Conservation (phyloP, 331 rosid genomes). For the Acacia pycnantha region DNA sequence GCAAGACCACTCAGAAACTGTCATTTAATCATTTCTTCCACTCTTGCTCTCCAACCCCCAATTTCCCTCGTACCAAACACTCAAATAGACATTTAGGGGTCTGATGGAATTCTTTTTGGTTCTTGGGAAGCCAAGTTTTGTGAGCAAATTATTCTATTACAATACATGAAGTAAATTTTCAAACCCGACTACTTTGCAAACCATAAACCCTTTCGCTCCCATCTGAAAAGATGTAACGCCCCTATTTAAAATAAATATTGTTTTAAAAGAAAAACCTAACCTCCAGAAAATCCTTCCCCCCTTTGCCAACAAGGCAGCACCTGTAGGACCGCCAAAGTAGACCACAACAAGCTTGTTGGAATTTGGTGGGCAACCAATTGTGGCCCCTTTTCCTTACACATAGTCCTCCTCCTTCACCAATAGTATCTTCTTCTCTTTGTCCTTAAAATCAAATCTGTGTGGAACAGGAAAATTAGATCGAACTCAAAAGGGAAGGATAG, state of each 20-base stretch:
- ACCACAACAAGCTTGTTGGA: background rate
- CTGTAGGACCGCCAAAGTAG: background rate
- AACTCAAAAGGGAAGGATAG: background rate
- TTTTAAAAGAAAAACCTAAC: background rate
- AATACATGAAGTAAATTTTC: too few species aligned
- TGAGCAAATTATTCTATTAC: background rate
- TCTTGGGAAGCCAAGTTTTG: background rate
- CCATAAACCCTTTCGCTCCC: too few species aligned
- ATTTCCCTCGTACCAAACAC: too few species aligned
- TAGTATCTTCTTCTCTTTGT: background rate
- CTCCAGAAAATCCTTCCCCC: background rate
- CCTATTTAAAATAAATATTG: too few species aligned
- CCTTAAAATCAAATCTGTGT: background rate
- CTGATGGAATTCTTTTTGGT: background rate
- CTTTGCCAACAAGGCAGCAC: background rate
- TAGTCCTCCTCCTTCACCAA: background rate
- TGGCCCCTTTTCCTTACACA: background rate
- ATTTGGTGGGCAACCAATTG: background rate
- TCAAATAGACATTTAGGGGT: background rate
- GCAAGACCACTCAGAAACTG: background rate
- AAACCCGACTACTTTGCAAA: too few species aligned
- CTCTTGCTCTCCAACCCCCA: background rate
- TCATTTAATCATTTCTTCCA: background rate
- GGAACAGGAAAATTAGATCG: background rate
- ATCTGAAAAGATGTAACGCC: background rate